phyloP scores from a whole-genome alignment of 2,329 filamentous ascomycete species.

The Madurella mycetomatis region DNA sequence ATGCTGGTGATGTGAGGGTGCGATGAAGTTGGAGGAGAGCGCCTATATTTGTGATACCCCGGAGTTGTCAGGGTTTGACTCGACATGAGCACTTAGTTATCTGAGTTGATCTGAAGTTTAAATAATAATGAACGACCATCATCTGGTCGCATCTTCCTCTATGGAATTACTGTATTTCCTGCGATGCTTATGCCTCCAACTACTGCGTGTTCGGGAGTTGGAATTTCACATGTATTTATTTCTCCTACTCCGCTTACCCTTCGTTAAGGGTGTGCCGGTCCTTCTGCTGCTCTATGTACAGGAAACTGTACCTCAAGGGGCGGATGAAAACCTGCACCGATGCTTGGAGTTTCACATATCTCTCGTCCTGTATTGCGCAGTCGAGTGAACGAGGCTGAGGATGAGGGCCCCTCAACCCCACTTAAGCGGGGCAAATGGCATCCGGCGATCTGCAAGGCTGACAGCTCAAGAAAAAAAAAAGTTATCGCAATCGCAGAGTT shows the following conservation, averaged over 20 bases:
- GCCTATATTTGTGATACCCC: not conserved
- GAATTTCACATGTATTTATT: too few species aligned
- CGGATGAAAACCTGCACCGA: too few species aligned
- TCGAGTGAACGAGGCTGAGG: slow-evolving; percentile 7
- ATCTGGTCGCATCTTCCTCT: not conserved
- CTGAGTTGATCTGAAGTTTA: not conserved
- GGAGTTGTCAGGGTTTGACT: not conserved
- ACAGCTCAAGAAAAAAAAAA: slow-evolving; percentile 20
- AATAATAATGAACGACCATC: not conserved
- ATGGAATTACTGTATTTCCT: not conserved
- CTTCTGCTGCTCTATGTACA: too few species aligned
- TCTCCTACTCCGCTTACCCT: too few species aligned
- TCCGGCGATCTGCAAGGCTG: slow-evolving; percentile 21
- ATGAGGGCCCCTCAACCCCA: not conserved
- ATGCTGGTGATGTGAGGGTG: slow-evolving; percentile 30
- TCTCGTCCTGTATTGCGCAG: too few species aligned
- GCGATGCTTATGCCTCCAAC: too few species aligned
- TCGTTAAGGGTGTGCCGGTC: too few species aligned
- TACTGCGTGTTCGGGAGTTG: too few species aligned
- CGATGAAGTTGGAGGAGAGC: not conserved
- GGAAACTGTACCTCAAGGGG: too few species aligned
- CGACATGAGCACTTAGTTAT: not conserved
- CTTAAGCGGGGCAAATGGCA: slow-evolving; percentile 5
- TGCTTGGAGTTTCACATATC: too few species aligned
- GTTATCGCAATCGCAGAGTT: not conserved